phyloP scores from a whole-genome alignment of 768 basidiomycete genomes.

The Tulasnella sp. region DNA sequence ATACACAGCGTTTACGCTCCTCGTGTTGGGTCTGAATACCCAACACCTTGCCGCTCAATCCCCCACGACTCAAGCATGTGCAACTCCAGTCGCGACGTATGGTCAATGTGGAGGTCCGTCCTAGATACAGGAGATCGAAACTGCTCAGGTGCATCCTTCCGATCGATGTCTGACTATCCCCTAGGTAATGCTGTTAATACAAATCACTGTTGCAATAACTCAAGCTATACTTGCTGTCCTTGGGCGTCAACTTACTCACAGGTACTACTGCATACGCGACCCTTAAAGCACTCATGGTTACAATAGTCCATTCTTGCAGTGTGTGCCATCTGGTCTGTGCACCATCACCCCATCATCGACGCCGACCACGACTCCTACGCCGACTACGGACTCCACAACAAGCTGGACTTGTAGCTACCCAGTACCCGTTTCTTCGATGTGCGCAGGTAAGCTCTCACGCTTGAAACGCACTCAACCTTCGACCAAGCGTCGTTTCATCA shows the following conservation, averaged over 20 bases:
- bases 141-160: background rate
- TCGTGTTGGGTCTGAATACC: background rate
- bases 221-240: background rate
- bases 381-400: background rate
- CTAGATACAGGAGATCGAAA: background rate
- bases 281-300: background rate
- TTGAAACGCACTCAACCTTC: no score
- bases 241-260: conserved; percentile 4
- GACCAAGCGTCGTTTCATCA: background rate
- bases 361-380: background rate
- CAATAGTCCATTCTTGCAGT: background rate
- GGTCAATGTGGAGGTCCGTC: background rate
- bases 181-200: background rate
- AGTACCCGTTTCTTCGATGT: background rate
- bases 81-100: background rate
- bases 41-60: background rate
- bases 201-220: background rate
- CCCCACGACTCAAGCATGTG: background rate
- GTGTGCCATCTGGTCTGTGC: background rate
- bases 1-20: background rate
- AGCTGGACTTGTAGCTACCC: conserved; percentile 8
- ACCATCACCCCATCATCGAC: background rate
- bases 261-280: background rate
- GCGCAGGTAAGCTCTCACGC: background rate
- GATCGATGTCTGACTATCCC: background rate